Evolutionary conservation across 306 rosid species (phyloP), one percentile per base, ranked within the genome.

Genomic region (Pyrus bretschneideri): DNA sequence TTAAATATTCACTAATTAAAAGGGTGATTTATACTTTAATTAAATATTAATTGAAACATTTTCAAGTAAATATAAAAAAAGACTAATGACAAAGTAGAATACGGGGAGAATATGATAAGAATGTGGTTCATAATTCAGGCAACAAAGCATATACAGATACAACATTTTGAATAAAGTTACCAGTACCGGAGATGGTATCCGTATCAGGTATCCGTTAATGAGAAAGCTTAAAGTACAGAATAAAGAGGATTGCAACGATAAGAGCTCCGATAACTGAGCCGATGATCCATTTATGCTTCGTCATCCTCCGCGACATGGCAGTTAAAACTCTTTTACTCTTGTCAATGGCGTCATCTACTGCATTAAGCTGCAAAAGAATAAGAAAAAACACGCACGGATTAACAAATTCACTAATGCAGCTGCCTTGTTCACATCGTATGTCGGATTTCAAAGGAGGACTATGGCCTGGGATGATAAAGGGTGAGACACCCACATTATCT

Each of bases 261-360:
- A 92, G 97, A 75, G 89, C 97, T 80, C 93, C 97, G 42, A 92
- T 79, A 62, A 87, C 27, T 64, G 97, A 81, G 76, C 87, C 87
- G 38, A 87, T 11, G 4, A 92, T 87, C 97, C 97, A 92, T 81
- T 92, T 92, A 87, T 92, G 87, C 82, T 88, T 86, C 45, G 92
- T 83, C 75, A 92, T 90, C 85, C 93, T 92, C 74, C 88, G 70
- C 8, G 93, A 90, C 96, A 92, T 92, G 74, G 93, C 79, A 44
- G 89, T 83, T 35, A 92, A 78, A 58, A 90, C 91, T 80, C 71
- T 90, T 79, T 92, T 92, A 76, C 97, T 92, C 88, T 92, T 92
- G 89, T 92, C 97, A 23, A 92, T 92, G 82, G 93, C 96, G 61
- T 92, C 93, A 52, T 92, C 97, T 58, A 92, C 76, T 55, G 88